Conservation (phyloP, 1,284 basidiomycete genomes). For the Schizophyllum amplum region DNA sequence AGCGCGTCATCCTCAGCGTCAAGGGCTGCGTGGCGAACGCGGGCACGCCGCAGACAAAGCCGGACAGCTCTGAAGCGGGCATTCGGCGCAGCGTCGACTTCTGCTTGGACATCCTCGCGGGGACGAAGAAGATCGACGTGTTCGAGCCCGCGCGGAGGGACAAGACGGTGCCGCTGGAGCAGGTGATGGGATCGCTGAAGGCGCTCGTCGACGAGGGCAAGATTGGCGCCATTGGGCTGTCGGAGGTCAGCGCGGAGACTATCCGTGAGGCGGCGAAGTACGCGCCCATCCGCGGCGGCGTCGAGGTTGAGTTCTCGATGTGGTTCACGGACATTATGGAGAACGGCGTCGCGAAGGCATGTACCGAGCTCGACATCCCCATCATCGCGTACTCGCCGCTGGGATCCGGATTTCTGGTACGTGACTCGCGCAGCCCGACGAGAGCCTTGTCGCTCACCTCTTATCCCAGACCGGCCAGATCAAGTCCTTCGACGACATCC, state of each 20-base stretch:
- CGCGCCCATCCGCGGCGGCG: slow-evolving; percentile 11
- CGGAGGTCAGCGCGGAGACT: slow-evolving; percentile 40
- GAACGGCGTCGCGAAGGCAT: slow-evolving; percentile 13
- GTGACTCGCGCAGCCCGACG: slow-evolving; percentile 8
- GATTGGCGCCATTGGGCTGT: slow-evolving; percentile 42
- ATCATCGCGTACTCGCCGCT: slow-evolving; percentile 30
- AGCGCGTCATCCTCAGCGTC: slow-evolving; percentile 38
- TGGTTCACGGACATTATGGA: slow-evolving; percentile 12
- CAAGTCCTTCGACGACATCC: background rate
- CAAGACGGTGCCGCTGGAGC: slow-evolving; percentile 25
- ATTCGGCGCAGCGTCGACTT: slow-evolving; percentile 31
- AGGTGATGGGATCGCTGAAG: slow-evolving; percentile 23
- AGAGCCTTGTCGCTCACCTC: slow-evolving; percentile 4
- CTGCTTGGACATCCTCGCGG: slow-evolving; percentile 32
- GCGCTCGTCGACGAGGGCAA: slow-evolving; percentile 33
- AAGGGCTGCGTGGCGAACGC: slow-evolving; percentile 18
- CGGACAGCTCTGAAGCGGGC: slow-evolving; percentile 5
- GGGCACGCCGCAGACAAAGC: slow-evolving; percentile 14
- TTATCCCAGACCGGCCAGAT: background rate
- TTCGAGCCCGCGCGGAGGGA: slow-evolving; percentile 37
- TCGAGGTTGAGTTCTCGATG: slow-evolving; percentile 13
- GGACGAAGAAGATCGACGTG: slow-evolving; percentile 40
- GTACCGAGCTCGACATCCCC: slow-evolving; percentile 12
- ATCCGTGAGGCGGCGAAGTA: slow-evolving; percentile 34
- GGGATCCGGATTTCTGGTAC: slow-evolving; percentile 56